These are phyloP conservation scores for Lachnellula cervina DNA, from an alignment of 2,329 filamentous ascomycete genomes.

Conservation along the genomic window DNA sequence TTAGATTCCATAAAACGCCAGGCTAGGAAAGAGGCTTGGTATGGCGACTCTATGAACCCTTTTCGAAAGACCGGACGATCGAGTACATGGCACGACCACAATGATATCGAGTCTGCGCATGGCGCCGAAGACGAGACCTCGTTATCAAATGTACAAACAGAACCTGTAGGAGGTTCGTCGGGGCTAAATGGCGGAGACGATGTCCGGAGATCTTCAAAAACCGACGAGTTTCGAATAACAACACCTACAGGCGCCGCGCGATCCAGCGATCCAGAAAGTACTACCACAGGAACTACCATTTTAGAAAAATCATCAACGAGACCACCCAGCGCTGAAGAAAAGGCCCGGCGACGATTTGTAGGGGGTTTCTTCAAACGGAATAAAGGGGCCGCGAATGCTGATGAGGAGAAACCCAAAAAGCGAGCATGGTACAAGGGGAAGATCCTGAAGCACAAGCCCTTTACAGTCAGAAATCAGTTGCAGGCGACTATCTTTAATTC, in stretches of 20 bases:
- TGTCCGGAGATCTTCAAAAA: conserved; percentile 7
- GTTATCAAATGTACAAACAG: conserved; percentile 18
- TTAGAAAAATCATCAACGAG: conserved; percentile 9
- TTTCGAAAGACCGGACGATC: conserved; percentile 23
- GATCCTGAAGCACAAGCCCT: conserved; percentile 41
- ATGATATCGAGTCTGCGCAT: conserved; percentile 7
- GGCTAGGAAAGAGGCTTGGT: conserved; percentile 31
- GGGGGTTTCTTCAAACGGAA: conserved; percentile 10
- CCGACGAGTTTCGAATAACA: conserved; percentile 15
- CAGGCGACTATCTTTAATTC: conserved; percentile 73
- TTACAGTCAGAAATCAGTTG: conserved; percentile 60
- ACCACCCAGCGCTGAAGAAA: conserved; percentile 17
- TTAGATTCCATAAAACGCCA: conserved; percentile 26
- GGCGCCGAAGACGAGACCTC: conserved; percentile 1
- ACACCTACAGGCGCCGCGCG: neutral
- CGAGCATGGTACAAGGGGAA: conserved; percentile 31
- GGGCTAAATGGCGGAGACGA: conserved; percentile 1
- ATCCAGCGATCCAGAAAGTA: conserved; percentile 18
- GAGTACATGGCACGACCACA: conserved; percentile 14
- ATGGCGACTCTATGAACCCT: conserved; percentile 28
- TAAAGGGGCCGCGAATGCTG: conserved; percentile 9
- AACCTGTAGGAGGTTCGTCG: conserved; percentile 16
- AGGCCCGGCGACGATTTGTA: conserved; percentile 18
- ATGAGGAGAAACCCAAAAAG: conserved; percentile 22
- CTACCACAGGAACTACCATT: conserved; percentile 7